These are phyloP conservation scores for Coniochaeta hoffmannii DNA, from an alignment of 2,329 filamentous ascomycete species.

Conservation along the genomic window DNA sequence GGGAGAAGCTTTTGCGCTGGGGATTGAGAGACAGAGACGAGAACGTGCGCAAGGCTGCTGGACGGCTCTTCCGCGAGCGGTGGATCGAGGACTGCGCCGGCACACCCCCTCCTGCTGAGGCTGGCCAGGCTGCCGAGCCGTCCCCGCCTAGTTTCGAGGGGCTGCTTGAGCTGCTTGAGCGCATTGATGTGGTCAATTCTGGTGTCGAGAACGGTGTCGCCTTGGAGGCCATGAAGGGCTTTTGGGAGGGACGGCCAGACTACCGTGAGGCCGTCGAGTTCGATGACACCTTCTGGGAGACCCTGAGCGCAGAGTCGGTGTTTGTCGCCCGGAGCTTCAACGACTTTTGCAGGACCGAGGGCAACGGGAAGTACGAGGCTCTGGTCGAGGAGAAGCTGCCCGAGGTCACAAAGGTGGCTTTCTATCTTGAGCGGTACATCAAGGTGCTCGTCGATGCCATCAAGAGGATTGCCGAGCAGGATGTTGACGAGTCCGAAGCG, in stretches of 20 bases:
- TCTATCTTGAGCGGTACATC: slow-evolving; percentile 77
- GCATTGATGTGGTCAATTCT: slow-evolving; percentile 88
- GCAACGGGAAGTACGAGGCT: slow-evolving; percentile 65
- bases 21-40: slow-evolving; percentile 91
- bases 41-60: slow-evolving; percentile 85
- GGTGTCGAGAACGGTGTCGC: slow-evolving; percentile 86
- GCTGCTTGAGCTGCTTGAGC: slow-evolving; percentile 81
- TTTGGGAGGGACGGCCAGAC: slow-evolving; percentile 89
- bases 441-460: slow-evolving; percentile 59
- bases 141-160: slow-evolving; percentile 69
- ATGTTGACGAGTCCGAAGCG: slow-evolving; percentile 59
- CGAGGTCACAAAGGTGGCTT: slow-evolving; percentile 85
- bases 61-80: slow-evolving; percentile 82
- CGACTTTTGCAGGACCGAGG: slow-evolving; percentile 75
- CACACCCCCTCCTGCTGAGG: slow-evolving; percentile 49
- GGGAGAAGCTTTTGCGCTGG: slow-evolving; percentile 93
- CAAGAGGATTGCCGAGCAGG: slow-evolving; percentile 44
- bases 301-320: slow-evolving; percentile 73
- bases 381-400: slow-evolving; percentile 89
- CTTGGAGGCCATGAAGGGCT: slow-evolving; percentile 87
- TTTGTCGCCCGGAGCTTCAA: slow-evolving; percentile 93
- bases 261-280: slow-evolving; percentile 68
- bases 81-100: slow-evolving; percentile 96
- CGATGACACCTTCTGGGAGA: slow-evolving; percentile 71
- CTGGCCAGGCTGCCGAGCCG: slow-evolving; percentile 46